phyloP scores from a whole-genome alignment of 2,329 filamentous ascomycete genomes.

The Microascus cirrosus region DNA sequence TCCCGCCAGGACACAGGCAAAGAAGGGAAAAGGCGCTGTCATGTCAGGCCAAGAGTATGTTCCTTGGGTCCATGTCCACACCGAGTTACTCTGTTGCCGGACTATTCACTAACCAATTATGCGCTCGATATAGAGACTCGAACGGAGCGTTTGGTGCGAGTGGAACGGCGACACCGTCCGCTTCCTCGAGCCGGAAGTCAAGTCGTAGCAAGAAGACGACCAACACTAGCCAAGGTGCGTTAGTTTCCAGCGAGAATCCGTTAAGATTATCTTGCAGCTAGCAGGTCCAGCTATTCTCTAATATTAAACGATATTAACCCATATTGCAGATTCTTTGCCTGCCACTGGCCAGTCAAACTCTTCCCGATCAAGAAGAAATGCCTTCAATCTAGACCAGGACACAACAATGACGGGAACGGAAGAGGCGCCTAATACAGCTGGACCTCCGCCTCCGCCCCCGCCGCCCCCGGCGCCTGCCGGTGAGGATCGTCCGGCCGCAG shows the following conservation, averaged over 20 bases:
- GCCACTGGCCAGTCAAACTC: conserved; percentile 8
- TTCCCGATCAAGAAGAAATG: conserved; percentile 40
- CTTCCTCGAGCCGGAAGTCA: conserved; percentile 61
- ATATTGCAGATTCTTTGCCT: neutral
- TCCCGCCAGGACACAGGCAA: conserved; percentile 1
- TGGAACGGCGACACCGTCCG: conserved; percentile 28
- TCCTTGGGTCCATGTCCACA: neutral
- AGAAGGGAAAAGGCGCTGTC: conserved; percentile 34
- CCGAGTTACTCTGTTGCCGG: neutral
- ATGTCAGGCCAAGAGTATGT: conserved; percentile 66
- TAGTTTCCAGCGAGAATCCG: neutral
- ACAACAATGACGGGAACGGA: conserved; percentile 60
- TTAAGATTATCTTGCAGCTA: too few species aligned
- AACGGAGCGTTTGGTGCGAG: neutral
- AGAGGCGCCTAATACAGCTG: conserved; percentile 27
- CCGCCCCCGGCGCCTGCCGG: conserved; percentile 25
- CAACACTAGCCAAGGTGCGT: conserved; percentile 21
- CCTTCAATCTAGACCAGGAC: conserved; percentile 48
- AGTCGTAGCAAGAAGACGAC: conserved; percentile 57
- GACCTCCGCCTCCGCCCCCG: conserved; percentile 26
- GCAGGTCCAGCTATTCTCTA: neutral
- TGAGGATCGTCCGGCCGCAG: conserved; percentile 23
- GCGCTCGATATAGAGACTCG: neutral
- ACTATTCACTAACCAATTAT: neutral
- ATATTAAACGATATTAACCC: neutral